Percentiles rank a stretch among this genome's conserved stretches.
These are phyloP conservation scores for Hordeum marinum DNA, from an alignment of 176 grass and related monocot species.

Conservation along the genomic window DNA sequence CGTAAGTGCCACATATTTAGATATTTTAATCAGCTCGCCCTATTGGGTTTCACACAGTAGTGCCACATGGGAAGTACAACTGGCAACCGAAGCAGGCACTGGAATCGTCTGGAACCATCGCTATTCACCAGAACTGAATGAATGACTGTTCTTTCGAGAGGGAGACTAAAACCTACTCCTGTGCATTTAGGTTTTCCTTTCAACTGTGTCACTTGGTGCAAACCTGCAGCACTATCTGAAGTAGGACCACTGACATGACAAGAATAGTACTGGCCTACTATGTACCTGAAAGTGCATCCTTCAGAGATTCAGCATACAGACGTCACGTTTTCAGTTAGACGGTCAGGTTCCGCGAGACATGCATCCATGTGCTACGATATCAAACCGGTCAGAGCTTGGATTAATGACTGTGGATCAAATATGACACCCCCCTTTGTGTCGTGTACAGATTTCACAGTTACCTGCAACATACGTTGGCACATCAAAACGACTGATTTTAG, in stretches of 20 bases:
- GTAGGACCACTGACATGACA: neutral
- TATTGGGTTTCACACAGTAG: neutral
- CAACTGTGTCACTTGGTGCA: neutral
- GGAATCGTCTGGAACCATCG: neutral
- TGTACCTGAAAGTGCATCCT: neutral
- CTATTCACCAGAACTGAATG: conserved; percentile 18
- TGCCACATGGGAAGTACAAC: neutral
- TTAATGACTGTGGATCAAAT: conserved; percentile 67
- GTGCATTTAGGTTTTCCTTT: neutral
- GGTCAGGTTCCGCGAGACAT: neutral
- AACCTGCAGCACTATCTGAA: conserved; percentile 18
- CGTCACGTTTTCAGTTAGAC: conserved; percentile 43
- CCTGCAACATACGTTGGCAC: conserved; percentile 42
- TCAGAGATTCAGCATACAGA: conserved; percentile 12
- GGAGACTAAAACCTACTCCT: neutral
- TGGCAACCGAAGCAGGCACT: neutral
- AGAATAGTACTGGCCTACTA: neutral
- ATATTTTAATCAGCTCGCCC: neutral
- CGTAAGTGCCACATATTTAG: neutral
- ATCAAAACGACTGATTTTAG: neutral
- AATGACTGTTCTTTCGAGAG: neutral
- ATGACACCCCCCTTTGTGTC: conserved; percentile 54
- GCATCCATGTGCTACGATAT: conserved; percentile 27
- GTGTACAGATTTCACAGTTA: conserved; percentile 41
- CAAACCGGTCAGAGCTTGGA: conserved; percentile 60